Base-by-base conservation (phyloP, 345 rosid species). In the Sonneratia caseolaris region DNA sequence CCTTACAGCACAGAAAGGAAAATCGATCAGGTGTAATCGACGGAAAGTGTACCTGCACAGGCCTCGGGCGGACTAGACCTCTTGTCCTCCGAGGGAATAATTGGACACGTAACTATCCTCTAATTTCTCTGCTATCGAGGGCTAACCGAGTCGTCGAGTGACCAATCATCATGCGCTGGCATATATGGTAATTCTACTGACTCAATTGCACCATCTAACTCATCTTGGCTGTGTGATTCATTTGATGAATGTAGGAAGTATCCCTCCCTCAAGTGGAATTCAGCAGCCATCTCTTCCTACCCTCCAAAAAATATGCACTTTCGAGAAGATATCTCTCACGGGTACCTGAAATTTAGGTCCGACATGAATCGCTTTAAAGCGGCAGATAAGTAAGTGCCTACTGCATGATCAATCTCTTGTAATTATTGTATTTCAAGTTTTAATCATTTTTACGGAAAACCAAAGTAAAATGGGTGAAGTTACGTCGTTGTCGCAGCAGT, bases 71-170 rank as follows among this genome's bases (percentile, higher is more conserved):
- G 74, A 70, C 55, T 74, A 69, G 37, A 73, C 70, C 71, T 68
- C 59, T 65, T 73, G 35, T 69, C 71, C 74, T 73, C 73, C 70
- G 73, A 77, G 73, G 37, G 70, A 38, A 1, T 77, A 70, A 51
- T 55, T 71, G 64, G 72, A 74, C 6, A 72, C 74, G 15, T 77
- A 77, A 27, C 56, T 71, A 72, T 77, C 77, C 36, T 70, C 76
- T 2, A 74, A 73, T 22, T 61, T 65, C 64, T 73, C 68, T 18
- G 77, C 57, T 21, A 62, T 67, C 7, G 77, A 73, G 66, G 74
- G 69, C 37, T 77, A 10, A 66, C 57, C 0, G 73, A 74, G 47
- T 47, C 59, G 51, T 66, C 65, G 72, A 70, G 27, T 7, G 73
- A 76, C 27, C 56, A 66, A 68, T 73, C 65, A 64, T 69, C 76